Base-by-base conservation (phyloP, 257 asterid genomes). In the Solanum bulbocastanum region DNA sequence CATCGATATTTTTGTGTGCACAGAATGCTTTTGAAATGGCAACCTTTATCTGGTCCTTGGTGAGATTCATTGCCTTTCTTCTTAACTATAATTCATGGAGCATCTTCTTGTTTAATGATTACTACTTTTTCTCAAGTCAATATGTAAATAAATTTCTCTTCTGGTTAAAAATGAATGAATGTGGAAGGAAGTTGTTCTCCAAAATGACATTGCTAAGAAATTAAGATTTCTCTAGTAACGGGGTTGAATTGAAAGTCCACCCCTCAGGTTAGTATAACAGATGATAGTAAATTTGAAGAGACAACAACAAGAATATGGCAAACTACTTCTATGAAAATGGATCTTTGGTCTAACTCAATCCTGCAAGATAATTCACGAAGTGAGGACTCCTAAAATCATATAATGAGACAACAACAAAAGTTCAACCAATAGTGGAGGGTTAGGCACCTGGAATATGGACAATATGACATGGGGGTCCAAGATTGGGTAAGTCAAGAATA, bases 21-120 rank as follows among this genome's bases (percentile, higher is more conserved):
- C 96, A 96, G 98, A 96, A 95, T 90, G 96, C 99, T 90, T 96
- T 96, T 88, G 99, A 96, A 93, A 94, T 96, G 99, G 99, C 98
- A 60, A 94, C 98, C 11, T 96, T 95, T 88, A 90, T 94, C 87
- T 96, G 99, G 98, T 94, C 96, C 87, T 88, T 94, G 98, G 99
- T 96, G 92, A 90, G 94, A 40, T 65, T 83, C 18, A 49, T 16
- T 32, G 85, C 82, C 15, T 65, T 83, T 84, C 18, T 30, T 87
- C 68, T 42, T 84, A 56, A n/a, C 49, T 86, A 14, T 7, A 32
- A 32, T 44, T 25, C 46, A 56, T 71, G 39, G 27, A 42, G 73
- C 68, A 62, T 65, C 75, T 27, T 87, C 62, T 65, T 49, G 36
- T 78, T 62, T 85, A 16, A 52, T 25, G 15, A 42, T 78, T 78